phyloP scores from a whole-genome alignment of 352 stramenopile genomes.

The Phytopythium cucurbitacearum region DNA sequence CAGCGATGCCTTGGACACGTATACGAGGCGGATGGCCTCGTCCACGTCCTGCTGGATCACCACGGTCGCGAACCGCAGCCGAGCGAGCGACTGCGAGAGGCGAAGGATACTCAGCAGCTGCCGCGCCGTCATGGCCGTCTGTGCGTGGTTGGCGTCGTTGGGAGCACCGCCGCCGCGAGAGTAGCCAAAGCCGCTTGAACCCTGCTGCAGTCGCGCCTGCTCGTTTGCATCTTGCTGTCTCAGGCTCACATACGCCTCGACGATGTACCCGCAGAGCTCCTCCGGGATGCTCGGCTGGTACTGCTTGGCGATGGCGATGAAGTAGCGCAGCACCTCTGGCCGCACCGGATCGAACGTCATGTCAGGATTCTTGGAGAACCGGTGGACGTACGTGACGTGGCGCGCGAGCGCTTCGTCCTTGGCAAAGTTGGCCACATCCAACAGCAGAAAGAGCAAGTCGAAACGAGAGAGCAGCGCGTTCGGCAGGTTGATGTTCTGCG shows the following conservation, averaged over 20 bases:
- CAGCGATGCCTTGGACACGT: constrained; percentile 97
- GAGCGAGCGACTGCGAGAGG: constrained; percentile 94
- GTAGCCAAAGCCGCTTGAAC: constrained; percentile 25
- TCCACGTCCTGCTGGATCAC: constrained; percentile 98
- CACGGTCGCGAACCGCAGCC: constrained; percentile 93
- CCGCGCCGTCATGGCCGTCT: constrained; percentile 98
- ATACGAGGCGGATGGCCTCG: constrained; percentile 95
- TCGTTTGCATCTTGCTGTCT: constrained; percentile 90
- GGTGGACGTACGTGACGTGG: constrained; percentile 93
- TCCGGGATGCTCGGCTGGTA: constrained; percentile 86
- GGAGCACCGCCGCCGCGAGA: constrained; percentile 27
- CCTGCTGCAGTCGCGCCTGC: constrained; percentile 65
- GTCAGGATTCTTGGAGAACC: constrained; percentile 83
- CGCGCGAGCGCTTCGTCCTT: constrained; percentile 89
- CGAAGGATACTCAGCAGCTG: constrained; percentile 99
- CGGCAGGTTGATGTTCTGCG: constrained; percentile 99
- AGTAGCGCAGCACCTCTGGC: constrained; percentile 90
- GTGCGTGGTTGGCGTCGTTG: constrained; percentile 75
- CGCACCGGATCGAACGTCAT: constrained; percentile 90
- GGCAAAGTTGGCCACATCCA: constrained; percentile 94
- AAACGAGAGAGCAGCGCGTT: constrained; percentile 99
- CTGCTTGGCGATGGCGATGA: constrained; percentile 86
- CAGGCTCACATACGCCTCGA: constrained; percentile 98
- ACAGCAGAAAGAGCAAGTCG: constrained; percentile 98
- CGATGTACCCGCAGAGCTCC: constrained; percentile 96